Evolutionary conservation across 2,329 filamentous ascomycete genomes (phyloP).

Genomic region (Botrytis porri): DNA sequence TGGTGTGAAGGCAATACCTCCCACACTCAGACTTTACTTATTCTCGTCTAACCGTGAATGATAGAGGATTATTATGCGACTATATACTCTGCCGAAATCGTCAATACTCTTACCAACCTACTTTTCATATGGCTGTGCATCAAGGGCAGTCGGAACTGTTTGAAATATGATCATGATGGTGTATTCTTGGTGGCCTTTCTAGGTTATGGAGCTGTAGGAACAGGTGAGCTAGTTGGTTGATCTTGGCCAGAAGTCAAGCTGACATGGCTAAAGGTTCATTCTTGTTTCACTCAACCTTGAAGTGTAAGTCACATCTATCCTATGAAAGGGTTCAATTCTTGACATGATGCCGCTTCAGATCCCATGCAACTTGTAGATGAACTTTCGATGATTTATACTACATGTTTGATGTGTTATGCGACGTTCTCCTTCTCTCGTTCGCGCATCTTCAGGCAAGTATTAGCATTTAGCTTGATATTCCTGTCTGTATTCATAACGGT

Average conservation of each 20-base stretch:
- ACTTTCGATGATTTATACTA: slow-evolving; percentile 70
- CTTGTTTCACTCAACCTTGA: slow-evolving; percentile 43
- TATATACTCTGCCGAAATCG: slow-evolving; percentile 71
- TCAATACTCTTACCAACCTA: slow-evolving; percentile 78
- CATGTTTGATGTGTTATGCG: slow-evolving; percentile 66
- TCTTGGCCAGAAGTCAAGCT: background rate
- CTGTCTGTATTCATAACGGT: slow-evolving; percentile 59
- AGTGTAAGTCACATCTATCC: slow-evolving; percentile 36
- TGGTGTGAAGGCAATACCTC: slow-evolving; percentile 70
- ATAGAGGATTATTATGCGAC: slow-evolving; percentile 72
- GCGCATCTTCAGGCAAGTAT: slow-evolving; percentile 43
- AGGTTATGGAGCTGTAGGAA: slow-evolving; percentile 41
- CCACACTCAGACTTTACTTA: background rate
- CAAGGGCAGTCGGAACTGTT: slow-evolving; percentile 72
- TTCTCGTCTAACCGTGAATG: slow-evolving; percentile 19
- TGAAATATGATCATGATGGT: slow-evolving; percentile 66
- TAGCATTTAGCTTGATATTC: slow-evolving; percentile 50
- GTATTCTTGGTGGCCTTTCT: slow-evolving; percentile 69
- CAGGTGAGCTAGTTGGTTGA: slow-evolving; percentile 29
- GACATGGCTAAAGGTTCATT: slow-evolving; percentile 29
- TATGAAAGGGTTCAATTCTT: background rate
- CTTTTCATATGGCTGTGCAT: slow-evolving; percentile 76
- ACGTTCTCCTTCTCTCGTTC: slow-evolving; percentile 62
- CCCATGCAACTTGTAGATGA: slow-evolving; percentile 71
- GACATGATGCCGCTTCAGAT: slow-evolving; percentile 42